Percentiles rank a stretch among this genome's conserved stretches.
These are phyloP conservation scores for Fusarium armeniacum DNA, from an alignment of 2,329 filamentous ascomycete genomes.

Conservation along the genomic window DNA sequence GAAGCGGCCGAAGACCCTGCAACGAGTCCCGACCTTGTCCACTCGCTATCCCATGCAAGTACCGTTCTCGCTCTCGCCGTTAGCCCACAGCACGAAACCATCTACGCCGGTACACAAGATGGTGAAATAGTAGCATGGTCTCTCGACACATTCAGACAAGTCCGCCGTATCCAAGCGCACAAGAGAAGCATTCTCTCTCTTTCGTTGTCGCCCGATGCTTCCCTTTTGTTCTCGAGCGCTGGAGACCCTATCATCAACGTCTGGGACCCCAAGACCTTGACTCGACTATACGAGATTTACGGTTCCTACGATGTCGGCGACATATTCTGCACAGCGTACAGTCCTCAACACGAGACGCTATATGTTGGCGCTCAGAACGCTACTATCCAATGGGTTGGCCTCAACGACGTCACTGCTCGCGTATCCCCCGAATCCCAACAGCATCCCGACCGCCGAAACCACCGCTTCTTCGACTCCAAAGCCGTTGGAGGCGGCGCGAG, in stretches of 20 bases:
- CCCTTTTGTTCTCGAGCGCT: slow-evolving; percentile 89
- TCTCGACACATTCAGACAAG: slow-evolving; percentile 86
- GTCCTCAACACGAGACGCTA: slow-evolving; percentile 80
- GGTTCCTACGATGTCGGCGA: slow-evolving; percentile 95
- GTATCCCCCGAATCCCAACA: slow-evolving; percentile 73
- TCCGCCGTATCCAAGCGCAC: slow-evolving; percentile 86
- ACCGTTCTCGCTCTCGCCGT: slow-evolving; percentile 87
- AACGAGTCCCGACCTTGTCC: slow-evolving; percentile 72
- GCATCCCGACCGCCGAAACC: slow-evolving; percentile 82
- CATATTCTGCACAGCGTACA: slow-evolving; percentile 95
- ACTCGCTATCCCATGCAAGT: slow-evolving; percentile 81
- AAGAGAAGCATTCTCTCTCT: slow-evolving; percentile 91
- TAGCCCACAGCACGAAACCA: slow-evolving; percentile 79
- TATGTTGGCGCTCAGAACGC: slow-evolving; percentile 96
- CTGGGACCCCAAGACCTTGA: slow-evolving; percentile 84
- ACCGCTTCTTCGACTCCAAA: slow-evolving; percentile 93
- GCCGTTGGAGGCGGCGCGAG: slow-evolving; percentile 82
- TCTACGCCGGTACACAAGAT: slow-evolving; percentile 93
- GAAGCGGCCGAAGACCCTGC: slow-evolving; percentile 45
- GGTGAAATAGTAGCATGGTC: slow-evolving; percentile 95
- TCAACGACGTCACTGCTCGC: slow-evolving; percentile 73
- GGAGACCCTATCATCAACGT: slow-evolving; percentile 95
- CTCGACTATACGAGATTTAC: slow-evolving; percentile 88
- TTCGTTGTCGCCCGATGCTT: slow-evolving; percentile 80
- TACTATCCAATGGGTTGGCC: slow-evolving; percentile 90